A percentile compares a stretch with the other conserved stretches of the same genome.
Conservation (phyloP, 352 stramenopile species). For the Thalassiosira sp. region DNA sequence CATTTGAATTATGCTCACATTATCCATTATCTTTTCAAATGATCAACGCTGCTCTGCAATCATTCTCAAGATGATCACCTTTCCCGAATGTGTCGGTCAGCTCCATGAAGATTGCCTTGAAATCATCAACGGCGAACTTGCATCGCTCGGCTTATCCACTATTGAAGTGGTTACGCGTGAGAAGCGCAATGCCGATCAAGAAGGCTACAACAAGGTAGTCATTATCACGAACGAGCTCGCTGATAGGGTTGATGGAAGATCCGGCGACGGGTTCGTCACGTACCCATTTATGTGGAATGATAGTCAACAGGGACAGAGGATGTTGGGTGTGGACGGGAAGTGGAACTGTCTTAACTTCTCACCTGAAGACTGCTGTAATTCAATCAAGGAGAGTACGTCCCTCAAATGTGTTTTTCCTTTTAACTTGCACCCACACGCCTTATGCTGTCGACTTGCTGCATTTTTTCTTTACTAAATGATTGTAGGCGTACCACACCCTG, state of each 20-base stretch:
- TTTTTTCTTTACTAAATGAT: not conserved
- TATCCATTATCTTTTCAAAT: no score
- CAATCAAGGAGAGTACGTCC: constrained; percentile 23
- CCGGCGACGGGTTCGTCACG: constrained; percentile 30
- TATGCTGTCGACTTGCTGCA: not conserved
- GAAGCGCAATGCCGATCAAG: constrained; percentile 33
- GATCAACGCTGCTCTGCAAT: no score
- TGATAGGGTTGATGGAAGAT: constrained; percentile 9
- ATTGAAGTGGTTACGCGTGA: constrained; percentile 34
- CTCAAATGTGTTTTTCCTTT: not conserved
- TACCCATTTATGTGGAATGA: constrained; percentile 46
- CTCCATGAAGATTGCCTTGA: constrained; percentile 27
- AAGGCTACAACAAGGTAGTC: constrained; percentile 49
- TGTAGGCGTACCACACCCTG: constrained; percentile 3
- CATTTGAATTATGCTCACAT: no score
- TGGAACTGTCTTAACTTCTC: constrained; percentile 27
- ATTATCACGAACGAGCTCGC: constrained; percentile 33
- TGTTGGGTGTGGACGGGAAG: constrained; percentile 40
- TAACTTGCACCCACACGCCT: no score
- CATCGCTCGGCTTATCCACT: constrained; percentile 14
- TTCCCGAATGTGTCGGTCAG: constrained; percentile 36
- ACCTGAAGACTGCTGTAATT: constrained; percentile 31
- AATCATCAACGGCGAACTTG: constrained; percentile 24
- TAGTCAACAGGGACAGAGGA: constrained; percentile 4
- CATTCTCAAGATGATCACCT: constrained; percentile 21